Evolutionary conservation across 1,139 yeast species (phyloP).

Genomic region (Geotrichum histeridarum): DNA sequence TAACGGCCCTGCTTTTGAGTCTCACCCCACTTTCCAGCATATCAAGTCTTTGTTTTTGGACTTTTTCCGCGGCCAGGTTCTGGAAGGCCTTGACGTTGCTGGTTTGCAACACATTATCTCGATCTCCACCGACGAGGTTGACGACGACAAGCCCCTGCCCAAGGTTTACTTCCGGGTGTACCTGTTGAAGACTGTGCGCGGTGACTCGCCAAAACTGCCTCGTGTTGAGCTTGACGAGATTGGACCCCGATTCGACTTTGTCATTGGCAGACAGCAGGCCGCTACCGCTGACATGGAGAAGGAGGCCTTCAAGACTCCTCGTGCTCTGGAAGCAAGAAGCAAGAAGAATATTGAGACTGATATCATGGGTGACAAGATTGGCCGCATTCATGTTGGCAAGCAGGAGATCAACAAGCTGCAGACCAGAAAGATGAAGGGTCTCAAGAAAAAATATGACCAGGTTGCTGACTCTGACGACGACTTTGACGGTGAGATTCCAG

Average conservation of each 20-base stretch:
- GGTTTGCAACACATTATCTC: conserved; percentile 90
- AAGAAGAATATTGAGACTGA: conserved; percentile 89
- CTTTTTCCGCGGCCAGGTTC: conserved; percentile 78
- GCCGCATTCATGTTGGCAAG: conserved; percentile 91
- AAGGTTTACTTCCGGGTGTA: conserved; percentile 85
- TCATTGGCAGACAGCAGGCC: conserved; percentile 79
- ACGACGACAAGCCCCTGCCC: conserved; percentile 70
- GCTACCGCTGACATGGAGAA: conserved; percentile 86
- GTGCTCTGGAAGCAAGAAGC: conserved; percentile 71
- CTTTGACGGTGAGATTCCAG: conserved; percentile 22
- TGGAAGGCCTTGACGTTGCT: conserved; percentile 85
- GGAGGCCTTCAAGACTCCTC: conserved; percentile 81
- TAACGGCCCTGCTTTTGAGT: conserved; percentile 87
- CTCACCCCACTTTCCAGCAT: conserved; percentile 81
- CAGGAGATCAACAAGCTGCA: conserved; percentile 88
- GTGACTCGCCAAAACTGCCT: conserved; percentile 79
- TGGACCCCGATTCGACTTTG: conserved; percentile 93
- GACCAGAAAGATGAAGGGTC: conserved; percentile 97
- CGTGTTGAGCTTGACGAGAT: conserved; percentile 91
- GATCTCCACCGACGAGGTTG: conserved; percentile 66
- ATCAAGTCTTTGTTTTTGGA: conserved; percentile 84
- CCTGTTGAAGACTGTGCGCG: conserved; percentile 69
- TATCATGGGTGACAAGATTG: conserved; percentile 92
- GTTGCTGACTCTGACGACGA: conserved; percentile 47
- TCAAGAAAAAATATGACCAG: conserved; percentile 82